Evolutionary conservation across 2,329 filamentous ascomycete species (phyloP), one percentile per base, ranked within the genome.

Genomic region (Hypoxylon sp.): DNA sequence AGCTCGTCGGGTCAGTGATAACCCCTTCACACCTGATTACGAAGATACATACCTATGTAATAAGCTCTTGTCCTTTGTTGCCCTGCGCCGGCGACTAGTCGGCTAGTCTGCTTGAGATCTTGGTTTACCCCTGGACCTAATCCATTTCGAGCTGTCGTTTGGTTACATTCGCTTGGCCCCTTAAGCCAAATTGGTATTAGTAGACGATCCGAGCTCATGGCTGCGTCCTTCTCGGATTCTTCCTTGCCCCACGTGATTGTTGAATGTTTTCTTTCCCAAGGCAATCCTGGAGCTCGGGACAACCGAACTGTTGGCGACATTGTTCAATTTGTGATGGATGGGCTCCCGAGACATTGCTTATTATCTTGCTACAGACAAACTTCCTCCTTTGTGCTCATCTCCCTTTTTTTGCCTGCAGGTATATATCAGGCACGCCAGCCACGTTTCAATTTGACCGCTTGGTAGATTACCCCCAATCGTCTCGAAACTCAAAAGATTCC

Each of bases 111-210:
- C 30, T 26, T 41, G 23, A 34, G 51, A 58, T 58, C 55, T 58
- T 48, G 55, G 47, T 48, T 58, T 58, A 48, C 38, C 55, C 55
- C 47, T 58, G 47, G 47, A n/a, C 47, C 48, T 54, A 54, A 31
- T n/a, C 51, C 35, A 9, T 8, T 54, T 45, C 26, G 13, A 44
- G 51, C 13, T 9, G 17, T 9, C 9, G 7, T 44, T 45, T 15
- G 47, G 55, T 55, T 58, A 32, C 51, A 51, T 49, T 58, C 51
- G 47, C 31, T 32, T 49, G 48, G 27, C 42, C 13, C 50, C n/a
- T n/a, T 49, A 48, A 17, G 4, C 8, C 37, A 42, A 17, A 35
- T 45, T 36, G 11, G 36, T 35, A 32, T 20, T 55, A 51, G 55
- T 32, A 37, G 42, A 41, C 51, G 47, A 58, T 51, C 55, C 51